Evolutionary conservation across 306 rosid species (phyloP), one percentile per base, ranked within the genome.

Genomic region (Morella rubra): DNA sequence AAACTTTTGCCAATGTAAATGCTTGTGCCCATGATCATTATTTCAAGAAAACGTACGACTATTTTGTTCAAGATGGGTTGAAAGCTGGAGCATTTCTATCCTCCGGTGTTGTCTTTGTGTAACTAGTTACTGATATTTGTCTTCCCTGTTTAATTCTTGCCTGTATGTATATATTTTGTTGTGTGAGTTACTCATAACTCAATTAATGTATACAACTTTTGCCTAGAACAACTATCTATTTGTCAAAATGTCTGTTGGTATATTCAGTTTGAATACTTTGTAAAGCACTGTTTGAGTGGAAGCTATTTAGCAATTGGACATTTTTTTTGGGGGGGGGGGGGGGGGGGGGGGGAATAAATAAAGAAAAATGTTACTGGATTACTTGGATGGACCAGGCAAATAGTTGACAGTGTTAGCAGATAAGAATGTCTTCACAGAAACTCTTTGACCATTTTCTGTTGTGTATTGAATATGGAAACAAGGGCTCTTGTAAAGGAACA

Each of bases 51-150:
- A 42, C 8, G 20, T 41, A 41, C 1, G 50, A 65, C 44, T 56
- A 73, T 53, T 55, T 22, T 58, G 44, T 67, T 81, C 78, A 75
- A 71, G 80, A 81, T 77, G 81, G 73, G 61, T 77, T 77, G 77
- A 37, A 8, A 47, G 16, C 46, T 42, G 40, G 68, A 55, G 22
- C 64, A 9, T 18, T 9, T 40, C 13, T 50, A 6, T 51, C 44
- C 72, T 1, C 51, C 13, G 61, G 24, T 27, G 22, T 37, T 32
- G 50, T 69, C 69, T 71, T 44, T 81, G 70, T 73, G 58, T 78
- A 58, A 71, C 73, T 65, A 72, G 37, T 68, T 58, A 62, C 73
- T 45, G 61, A 69, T 75, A 71, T 71, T 27, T 59, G 20, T 70
- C 56, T 71, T 79, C 67, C 4, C 69, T 81, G 18, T 27, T 19